phyloP scores from a whole-genome alignment of 2,329 filamentous ascomycete genomes.

The Nigrospora osmanthi region DNA sequence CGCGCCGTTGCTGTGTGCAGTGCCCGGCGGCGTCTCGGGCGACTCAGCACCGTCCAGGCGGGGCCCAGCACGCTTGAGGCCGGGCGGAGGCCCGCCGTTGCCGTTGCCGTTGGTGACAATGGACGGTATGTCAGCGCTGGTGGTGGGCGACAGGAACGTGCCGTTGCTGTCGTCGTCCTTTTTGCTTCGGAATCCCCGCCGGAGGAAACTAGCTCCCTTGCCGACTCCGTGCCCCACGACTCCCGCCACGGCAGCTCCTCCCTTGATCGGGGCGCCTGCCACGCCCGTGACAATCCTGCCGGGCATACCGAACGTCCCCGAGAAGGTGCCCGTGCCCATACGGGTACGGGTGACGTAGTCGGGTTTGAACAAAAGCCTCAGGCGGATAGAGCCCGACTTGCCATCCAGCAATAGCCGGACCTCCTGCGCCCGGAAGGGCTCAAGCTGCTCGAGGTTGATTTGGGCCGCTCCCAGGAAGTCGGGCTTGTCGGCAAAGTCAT shows the following conservation, averaged over 20 bases:
- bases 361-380: conserved; percentile 87
- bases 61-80: conserved; percentile 33
- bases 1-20: conserved; percentile 20
- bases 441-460: conserved; percentile 71
- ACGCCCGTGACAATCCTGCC: conserved; percentile 79
- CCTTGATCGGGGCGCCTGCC: conserved; percentile 88
- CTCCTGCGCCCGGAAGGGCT: conserved; percentile 78
- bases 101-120: conserved; percentile 35
- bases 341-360: conserved; percentile 81
- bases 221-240: conserved; percentile 71
- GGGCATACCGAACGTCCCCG: conserved; percentile 78
- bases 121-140: conserved; percentile 28
- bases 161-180: conserved; percentile 53
- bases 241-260: conserved; percentile 68
- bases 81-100: conserved; percentile 21
- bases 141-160: conserved; percentile 28
- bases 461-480: conserved; percentile 75
- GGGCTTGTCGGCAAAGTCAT: conserved; percentile 92
- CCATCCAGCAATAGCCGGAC: conserved; percentile 72
- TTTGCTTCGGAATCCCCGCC: conserved; percentile 70
- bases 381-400: conserved; percentile 74
- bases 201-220: conserved; percentile 85
- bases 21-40: conserved; percentile 20
- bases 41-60: conserved; percentile 21
- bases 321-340: conserved; percentile 89